Conservation (phyloP, 345 rosid genomes). For the Populus euphratica region DNA sequence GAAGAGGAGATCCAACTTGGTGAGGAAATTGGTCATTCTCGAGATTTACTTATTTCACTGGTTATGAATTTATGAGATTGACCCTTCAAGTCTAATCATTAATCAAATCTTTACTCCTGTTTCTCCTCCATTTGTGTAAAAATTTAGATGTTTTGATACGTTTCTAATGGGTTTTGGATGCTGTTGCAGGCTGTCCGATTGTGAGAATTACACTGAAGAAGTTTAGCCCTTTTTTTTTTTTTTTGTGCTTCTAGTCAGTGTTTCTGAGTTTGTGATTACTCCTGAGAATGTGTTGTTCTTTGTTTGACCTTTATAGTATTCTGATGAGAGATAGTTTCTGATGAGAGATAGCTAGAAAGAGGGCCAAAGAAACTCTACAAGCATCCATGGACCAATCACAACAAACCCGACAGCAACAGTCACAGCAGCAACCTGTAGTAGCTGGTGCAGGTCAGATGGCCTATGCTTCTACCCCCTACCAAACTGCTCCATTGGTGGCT, state of each 20-base stretch:
- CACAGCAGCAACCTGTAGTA: conserved; percentile 37
- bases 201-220: background rate
- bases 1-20: background rate
- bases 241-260: background rate
- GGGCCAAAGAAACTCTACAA: background rate
- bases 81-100: background rate
- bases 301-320: conserved; percentile 17
- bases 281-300: background rate
- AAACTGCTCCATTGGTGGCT: conserved; percentile 38
- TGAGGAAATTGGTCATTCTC: background rate
- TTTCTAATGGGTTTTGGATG: background rate
- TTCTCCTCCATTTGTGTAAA: background rate
- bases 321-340: conserved; percentile 19
- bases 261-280: background rate
- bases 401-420: conserved; percentile 41
- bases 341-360: conserved; percentile 17
- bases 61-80: background rate
- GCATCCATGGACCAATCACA: conserved; percentile 52
- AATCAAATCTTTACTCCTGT: background rate
- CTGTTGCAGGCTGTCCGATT: background rate
- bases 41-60: background rate
- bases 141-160: background rate
- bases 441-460: conserved; percentile 43
- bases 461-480: conserved; percentile 49
- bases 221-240: background rate